Evolutionary conservation across 2,329 filamentous ascomycete genomes (phyloP), one percentile per base, ranked within the genome.

Genomic region (Hirsutella thompsonii): DNA sequence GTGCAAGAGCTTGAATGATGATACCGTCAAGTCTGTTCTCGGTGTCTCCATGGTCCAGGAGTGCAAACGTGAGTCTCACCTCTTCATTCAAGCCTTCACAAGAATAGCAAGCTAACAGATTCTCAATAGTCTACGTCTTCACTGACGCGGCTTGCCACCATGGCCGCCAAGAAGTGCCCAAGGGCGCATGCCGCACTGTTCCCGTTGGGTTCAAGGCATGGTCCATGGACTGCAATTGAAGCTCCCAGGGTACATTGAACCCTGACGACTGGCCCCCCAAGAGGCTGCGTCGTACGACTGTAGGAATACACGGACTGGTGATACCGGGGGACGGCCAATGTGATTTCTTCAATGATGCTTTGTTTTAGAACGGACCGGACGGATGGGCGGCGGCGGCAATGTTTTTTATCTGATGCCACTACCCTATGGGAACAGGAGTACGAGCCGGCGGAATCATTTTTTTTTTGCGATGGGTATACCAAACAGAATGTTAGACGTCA

Each of bases 1-100:
- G 21, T 53, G 52, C 45, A 49, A 45, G 32, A 39, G 29, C 26
- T 41, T 55, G 20, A 37, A 38, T 4, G 44, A 43, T 2, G 30
- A 21, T 13, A 33, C 28, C 2, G 37, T 49, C 26, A 39, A 38
- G 26, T 52, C 50, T 9, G 41, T 54, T 2, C 40, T 6, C 6
- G 36, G 47, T 28, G 32, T 38, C 1, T 41, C 48, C 23, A 48
- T 48, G 18, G 49, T 41, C 42, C 8, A 34, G 2, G 46, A 44
- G 38, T 54, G 51, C 44, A 39, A 34, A 9, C 39, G 50, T 52
- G 43, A 43, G 45, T 36, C 19, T 23, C n/a, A 28, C 32, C 18
- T 19, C 19, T 4, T 37, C 35, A 36, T 20, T 36, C 35, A 19
- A 36, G 4, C 5, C 13, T 26, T 9, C 4, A 29, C n/a, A 32